phyloP scores from a whole-genome alignment of 306 rosid genomes.

The Sesbania bispinosa region DNA sequence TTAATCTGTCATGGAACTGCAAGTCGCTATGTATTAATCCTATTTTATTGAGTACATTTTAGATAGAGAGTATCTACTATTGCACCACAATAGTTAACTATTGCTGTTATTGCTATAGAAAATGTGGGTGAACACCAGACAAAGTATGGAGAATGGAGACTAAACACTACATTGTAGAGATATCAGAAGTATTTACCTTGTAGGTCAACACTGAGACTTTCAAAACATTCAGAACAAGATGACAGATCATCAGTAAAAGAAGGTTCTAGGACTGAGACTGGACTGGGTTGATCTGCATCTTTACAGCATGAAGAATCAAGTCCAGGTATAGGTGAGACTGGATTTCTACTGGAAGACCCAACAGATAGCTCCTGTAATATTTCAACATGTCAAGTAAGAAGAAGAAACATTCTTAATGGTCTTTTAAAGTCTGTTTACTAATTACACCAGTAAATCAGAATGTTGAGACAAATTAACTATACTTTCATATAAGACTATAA shows the following conservation, averaged over 20 bases:
- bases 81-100: background rate
- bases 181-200: conserved; percentile 48
- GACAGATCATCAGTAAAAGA: conserved; percentile 67
- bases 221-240: conserved; percentile 74
- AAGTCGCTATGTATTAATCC: background rate
- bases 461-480: background rate
- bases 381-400: conserved; percentile 21
- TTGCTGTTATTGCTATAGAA: background rate
- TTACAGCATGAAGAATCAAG: conserved; percentile 53
- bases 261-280: conserved; percentile 78
- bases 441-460: background rate
- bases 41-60: background rate
- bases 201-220: conserved; percentile 70
- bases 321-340: background rate
- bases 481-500: background rate
- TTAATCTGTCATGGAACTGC: background rate
- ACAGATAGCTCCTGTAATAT: conserved; percentile 14
- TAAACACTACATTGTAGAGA: background rate
- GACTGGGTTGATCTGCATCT: conserved; percentile 74
- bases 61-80: background rate
- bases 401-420: conserved; percentile 6
- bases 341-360: background rate
- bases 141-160: background rate
- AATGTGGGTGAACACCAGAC: background rate
- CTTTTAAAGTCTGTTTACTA: background rate